Conservation (phyloP, 345 rosid genomes). For the Boechera retrofracta region DNA sequence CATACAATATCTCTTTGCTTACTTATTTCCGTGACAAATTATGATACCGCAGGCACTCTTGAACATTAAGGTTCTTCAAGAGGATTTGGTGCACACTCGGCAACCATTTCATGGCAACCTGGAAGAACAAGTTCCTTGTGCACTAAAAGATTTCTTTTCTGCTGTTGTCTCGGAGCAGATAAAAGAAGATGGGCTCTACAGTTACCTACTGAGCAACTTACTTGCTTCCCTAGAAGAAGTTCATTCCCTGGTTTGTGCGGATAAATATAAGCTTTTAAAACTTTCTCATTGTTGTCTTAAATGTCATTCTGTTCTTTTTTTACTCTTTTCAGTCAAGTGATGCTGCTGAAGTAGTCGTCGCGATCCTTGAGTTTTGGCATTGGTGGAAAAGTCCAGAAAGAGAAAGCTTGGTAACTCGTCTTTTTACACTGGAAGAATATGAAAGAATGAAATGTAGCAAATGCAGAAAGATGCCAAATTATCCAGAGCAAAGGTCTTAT, state of each 20-base stretch:
- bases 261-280: background rate
- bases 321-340: constrained; percentile 24
- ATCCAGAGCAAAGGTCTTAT: background rate
- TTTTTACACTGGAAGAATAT: constrained; percentile 1
- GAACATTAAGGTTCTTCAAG: constrained; percentile 24
- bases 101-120: constrained; percentile 4
- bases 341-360: constrained; percentile 24
- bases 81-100: constrained; percentile 15
- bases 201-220: background rate
- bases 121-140: constrained; percentile 19
- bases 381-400: constrained; percentile 30
- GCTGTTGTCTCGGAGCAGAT: constrained; percentile 14
- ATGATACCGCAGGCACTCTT: constrained; percentile 23
- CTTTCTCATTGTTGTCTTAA: background rate
- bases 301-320: constrained; percentile 14
- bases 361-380: constrained; percentile 24
- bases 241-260: constrained; percentile 22
- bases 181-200: constrained; percentile 20
- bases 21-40: background rate
- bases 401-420: constrained; percentile 12
- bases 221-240: constrained; percentile 27
- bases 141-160: background rate
- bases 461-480: background rate
- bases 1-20: background rate
- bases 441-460: background rate